Conservation (phyloP, 257 asterid genomes). For the Penstemon eatonii region DNA sequence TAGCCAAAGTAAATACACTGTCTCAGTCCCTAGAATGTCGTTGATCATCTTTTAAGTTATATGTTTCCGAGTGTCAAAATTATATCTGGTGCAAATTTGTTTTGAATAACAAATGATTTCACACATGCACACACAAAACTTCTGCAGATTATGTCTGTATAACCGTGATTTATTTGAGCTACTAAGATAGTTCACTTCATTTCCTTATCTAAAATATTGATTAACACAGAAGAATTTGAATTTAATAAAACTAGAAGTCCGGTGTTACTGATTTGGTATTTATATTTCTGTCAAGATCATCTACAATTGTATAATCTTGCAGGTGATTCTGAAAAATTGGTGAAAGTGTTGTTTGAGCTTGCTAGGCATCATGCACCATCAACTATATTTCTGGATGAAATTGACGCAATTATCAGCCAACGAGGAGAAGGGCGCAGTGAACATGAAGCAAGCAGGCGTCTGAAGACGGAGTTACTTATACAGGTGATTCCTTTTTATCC, state of each 20-base stretch:
- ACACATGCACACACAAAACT: background rate
- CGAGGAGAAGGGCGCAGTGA: constrained; percentile 98
- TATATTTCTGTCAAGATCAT: constrained; percentile 21
- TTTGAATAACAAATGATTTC: constrained; percentile 13
- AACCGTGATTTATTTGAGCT: constrained; percentile 8
- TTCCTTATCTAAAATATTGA: background rate
- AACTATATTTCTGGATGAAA: constrained; percentile 95
- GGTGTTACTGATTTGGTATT: background rate
- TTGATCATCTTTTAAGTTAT: constrained; percentile 4
- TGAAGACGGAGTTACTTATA: constrained; percentile 92
- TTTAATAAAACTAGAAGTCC: constrained; percentile 11
- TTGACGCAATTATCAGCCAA: constrained; percentile 95
- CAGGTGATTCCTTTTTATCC: constrained; percentile 55
- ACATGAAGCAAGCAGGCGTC: constrained; percentile 98
- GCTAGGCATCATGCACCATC: constrained; percentile 99
- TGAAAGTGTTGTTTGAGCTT: constrained; percentile 91
- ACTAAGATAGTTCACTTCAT: background rate
- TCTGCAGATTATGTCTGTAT: constrained; percentile 10
- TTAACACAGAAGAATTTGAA: background rate
- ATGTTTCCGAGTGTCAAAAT: background rate
- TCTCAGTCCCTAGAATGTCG: background rate
- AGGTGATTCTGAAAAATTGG: constrained; percentile 98
- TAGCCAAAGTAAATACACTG: constrained; percentile 19
- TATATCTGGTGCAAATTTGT: background rate
- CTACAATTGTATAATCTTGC: constrained; percentile 30